Base-by-base conservation (phyloP, 352 stramenopile species). In the Discostella stelligera region DNA sequence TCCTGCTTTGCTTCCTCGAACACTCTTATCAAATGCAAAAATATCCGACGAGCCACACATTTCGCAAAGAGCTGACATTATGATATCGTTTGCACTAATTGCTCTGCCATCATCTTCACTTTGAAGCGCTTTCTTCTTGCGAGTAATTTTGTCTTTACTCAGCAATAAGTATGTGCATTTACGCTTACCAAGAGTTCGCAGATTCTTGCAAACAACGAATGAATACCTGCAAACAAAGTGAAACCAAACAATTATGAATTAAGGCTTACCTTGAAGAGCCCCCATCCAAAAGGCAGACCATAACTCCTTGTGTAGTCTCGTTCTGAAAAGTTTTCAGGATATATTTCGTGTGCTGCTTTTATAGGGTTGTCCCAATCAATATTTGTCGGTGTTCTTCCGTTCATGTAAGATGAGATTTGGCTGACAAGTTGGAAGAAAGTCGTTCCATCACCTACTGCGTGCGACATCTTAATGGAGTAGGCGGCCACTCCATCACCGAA, bases 341-440 rank as follows among this genome's bases (percentile, higher is more conserved):
- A 84, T 56, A 84, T 78, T 52, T 84, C 76, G 63, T 84, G 76
- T 23, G 46, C 76, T 48, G 76, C 25, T 77, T 71, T 79, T 3
- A 78, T 30, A 66, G 76, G 72, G 70, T 84, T 80, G 59, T 80
- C 49, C 71, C 76, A 84, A 23, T 83, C 58, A 16, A 83, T 83
- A 16, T 37, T 59, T 16, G 63, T 14, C 48, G 76, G 66, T 10
- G 49, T 61, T 10, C 52, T 56, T 4, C 76, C 76, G 69, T 84
- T 84, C 76, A 84, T 84, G 58, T 70, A 84, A 11, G 76, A 63
- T 10, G 71, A 80, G 48, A 84, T 77, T 66, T 84, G 71, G 58
- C 59, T 77, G 16, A 84, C 44, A 25, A 84, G 41, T 56, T 84
- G 71, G 30, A 84, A 84, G 65, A 73, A 84, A 7, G 76, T 84